phyloP scores from a whole-genome alignment of 495 filamentous ascomycete species.

The Penicillium canariense region DNA sequence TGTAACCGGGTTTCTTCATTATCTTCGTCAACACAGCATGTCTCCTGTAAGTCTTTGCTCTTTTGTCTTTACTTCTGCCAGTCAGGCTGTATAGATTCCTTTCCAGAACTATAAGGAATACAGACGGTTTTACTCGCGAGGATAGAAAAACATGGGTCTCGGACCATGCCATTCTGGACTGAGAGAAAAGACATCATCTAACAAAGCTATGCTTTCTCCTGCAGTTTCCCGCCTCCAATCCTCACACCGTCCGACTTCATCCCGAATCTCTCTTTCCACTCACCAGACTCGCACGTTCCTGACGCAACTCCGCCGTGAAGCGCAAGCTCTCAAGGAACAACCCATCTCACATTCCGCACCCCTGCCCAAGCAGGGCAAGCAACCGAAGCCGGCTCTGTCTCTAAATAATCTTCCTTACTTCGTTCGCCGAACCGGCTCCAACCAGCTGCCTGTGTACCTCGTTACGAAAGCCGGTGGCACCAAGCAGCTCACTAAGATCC shows the following conservation, averaged over 20 bases:
- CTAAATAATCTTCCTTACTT: constrained; percentile 61
- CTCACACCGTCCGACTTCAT: constrained; percentile 13
- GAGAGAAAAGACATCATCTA: constrained; percentile 1
- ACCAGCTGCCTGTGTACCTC: constrained; percentile 78
- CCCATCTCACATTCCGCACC: constrained; percentile 26
- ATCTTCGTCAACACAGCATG: constrained; percentile 29
- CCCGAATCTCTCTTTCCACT: constrained; percentile 16
- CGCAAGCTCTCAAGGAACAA: constrained; percentile 40
- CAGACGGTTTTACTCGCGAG: not conserved
- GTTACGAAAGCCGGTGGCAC: constrained; percentile 74
- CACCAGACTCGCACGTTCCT: constrained; percentile 43
- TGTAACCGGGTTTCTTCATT: constrained; percentile 36
- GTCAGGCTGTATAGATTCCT: not conserved
- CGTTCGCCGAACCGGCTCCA: constrained; percentile 66
- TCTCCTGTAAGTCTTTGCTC: constrained; percentile 32
- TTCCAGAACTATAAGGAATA: not conserved
- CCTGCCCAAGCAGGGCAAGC: constrained; percentile 23
- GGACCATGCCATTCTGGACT: not conserved
- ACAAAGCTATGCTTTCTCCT: not conserved
- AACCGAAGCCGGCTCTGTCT: constrained; percentile 26
- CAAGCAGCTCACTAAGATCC: constrained; percentile 68
- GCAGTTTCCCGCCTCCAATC: constrained; percentile 23
- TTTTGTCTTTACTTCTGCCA: not conserved
- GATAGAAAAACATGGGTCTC: not conserved
- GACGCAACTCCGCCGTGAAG: constrained; percentile 38